Percentiles rank a stretch among this genome's conserved stretches.
phyloP scores from a whole-genome alignment of 345 rosid genomes.

The Gynandropsis gynandra region DNA sequence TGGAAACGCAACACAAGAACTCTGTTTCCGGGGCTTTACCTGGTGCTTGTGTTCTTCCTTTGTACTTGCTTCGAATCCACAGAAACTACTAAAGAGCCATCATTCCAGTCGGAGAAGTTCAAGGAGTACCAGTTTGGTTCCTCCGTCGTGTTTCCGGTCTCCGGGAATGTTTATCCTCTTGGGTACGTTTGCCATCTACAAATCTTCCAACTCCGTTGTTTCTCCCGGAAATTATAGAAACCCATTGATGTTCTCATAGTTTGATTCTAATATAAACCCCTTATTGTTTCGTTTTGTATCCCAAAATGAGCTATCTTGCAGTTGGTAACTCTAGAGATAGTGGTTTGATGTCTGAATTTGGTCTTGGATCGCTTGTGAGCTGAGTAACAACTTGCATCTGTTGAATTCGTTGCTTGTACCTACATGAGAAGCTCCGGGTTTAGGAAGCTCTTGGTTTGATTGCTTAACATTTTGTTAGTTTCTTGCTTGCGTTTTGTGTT shows the following conservation, averaged over 20 bases:
- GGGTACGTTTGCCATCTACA: constrained; percentile 38
- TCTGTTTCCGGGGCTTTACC: constrained; percentile 3
- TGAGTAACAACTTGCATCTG: constrained; percentile 3
- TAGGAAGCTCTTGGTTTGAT: not conserved
- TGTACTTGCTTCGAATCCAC: constrained; percentile 11
- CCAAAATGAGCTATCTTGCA: no score
- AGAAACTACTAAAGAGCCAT: constrained; percentile 21
- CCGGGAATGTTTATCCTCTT: constrained; percentile 85
- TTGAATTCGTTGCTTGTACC: not conserved
- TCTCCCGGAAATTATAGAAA: not conserved
- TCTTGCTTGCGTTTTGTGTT: not conserved
- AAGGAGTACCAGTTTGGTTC: constrained; percentile 29
- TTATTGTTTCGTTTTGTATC: not conserved
- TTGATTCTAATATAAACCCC: constrained; percentile 2
- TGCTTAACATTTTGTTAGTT: no score
- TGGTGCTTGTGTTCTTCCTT: constrained; percentile 8
- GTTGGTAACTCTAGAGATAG: not conserved
- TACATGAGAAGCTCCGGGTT: not conserved
- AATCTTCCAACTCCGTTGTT: constrained; percentile 1
- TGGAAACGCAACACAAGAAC: constrained; percentile 12
- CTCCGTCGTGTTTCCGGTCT: constrained; percentile 52
- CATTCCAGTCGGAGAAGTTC: constrained; percentile 16
- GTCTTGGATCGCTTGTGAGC: not conserved
- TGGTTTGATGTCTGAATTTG: not conserved
- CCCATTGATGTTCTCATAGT: not conserved